Evolutionary conservation across 2,329 filamentous ascomycete species (phyloP).

Genomic region (Tolypocladium tundrense): DNA sequence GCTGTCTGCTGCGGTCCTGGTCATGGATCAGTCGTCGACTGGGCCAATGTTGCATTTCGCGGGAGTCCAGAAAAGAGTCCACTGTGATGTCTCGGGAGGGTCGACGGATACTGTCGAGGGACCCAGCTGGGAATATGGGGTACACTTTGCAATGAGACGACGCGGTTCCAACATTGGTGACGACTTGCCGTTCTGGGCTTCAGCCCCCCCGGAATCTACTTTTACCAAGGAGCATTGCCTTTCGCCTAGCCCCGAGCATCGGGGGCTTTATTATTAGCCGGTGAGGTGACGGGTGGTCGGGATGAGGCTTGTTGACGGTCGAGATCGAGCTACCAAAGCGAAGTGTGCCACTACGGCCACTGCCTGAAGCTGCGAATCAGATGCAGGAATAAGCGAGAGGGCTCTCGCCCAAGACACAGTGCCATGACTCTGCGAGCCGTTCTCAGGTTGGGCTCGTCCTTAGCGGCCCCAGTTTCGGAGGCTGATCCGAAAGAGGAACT

Average conservation of each 20-base stretch:
- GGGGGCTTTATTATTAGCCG: background rate
- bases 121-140: no score
- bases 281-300: background rate
- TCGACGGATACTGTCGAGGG: background rate
- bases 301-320: background rate
- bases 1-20: background rate
- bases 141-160: background rate
- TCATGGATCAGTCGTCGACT: background rate
- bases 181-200: background rate
- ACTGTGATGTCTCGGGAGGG: background rate
- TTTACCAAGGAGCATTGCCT: background rate
- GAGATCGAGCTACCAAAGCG: background rate
- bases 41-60: background rate
- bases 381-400: constrained; percentile 4
- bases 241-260: background rate
- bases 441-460: background rate
- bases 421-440: background rate
- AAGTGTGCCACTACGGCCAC: background rate
- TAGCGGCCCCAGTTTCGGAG: constrained; percentile 2
- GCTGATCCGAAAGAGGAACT: constrained; percentile 5
- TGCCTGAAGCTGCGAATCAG: constrained; percentile 3
- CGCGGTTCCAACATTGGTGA: background rate
- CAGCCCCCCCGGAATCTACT: background rate
- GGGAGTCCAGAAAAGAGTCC: background rate
- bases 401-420: background rate